phyloP scores from a whole-genome alignment of 805 yeast species.

The Candida orba region DNA sequence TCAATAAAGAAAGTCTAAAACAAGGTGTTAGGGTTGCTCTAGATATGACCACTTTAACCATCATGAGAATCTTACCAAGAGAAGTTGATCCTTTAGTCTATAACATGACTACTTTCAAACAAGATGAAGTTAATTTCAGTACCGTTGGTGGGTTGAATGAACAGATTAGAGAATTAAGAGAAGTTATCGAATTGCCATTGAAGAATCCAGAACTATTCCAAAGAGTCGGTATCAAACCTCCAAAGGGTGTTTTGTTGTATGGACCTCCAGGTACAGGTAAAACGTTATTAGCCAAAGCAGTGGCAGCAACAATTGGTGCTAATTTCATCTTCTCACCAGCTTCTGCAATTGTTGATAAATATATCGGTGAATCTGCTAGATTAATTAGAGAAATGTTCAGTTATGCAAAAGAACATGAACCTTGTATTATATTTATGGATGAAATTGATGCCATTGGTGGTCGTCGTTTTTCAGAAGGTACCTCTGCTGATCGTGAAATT shows the following conservation, averaged over 20 bases:
- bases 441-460: constrained; percentile 99
- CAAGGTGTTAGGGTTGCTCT: constrained; percentile 95
- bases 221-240: constrained; percentile 97
- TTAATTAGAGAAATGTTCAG: constrained; percentile 96
- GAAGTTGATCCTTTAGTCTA: constrained; percentile 98
- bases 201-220: constrained; percentile 94
- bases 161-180: constrained; percentile 93
- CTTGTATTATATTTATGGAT: constrained; percentile 97
- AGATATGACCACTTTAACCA: constrained; percentile 95
- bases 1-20: constrained; percentile 72
- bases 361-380: constrained; percentile 96
- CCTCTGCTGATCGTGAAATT: constrained; percentile 97
- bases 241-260: constrained; percentile 91
- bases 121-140: constrained; percentile 92
- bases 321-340: constrained; percentile 98
- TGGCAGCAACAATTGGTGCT: constrained; percentile 97
- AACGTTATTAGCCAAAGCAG: constrained; percentile 92
- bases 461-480: constrained; percentile 94
- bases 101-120: constrained; percentile 96
- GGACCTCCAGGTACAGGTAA: constrained; percentile 99
- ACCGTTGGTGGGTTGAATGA: constrained; percentile 96
- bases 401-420: constrained; percentile 96
- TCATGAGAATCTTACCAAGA: constrained; percentile 94
- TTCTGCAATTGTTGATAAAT: constrained; percentile 94
- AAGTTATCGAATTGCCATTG: constrained; percentile 93